A percentile compares a stretch with the other conserved stretches of the same genome.
Evolutionary conservation across 805 yeast genomes (phyloP).

Genomic region (Vanderwaltozyma polyspora): DNA sequence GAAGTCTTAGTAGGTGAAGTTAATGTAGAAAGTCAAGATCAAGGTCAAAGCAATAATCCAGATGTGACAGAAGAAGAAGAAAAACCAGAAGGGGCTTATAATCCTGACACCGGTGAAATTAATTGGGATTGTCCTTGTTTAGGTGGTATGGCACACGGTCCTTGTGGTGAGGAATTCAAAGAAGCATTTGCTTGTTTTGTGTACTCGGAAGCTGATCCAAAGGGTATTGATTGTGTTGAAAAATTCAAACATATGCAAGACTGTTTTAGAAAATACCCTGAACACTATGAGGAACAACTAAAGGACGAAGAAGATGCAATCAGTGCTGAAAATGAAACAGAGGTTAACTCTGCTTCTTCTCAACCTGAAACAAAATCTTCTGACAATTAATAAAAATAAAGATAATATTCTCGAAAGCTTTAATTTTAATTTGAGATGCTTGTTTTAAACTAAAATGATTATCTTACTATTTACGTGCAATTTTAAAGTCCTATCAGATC

Average conservation of each 20-base stretch:
- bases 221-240: slow-evolving; percentile 90
- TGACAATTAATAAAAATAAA: too few relatives aligned
- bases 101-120: slow-evolving; percentile 96
- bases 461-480: too few relatives aligned
- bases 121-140: slow-evolving; percentile 99
- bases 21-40: background rate
- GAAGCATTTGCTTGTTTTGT: slow-evolving; percentile 92
- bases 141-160: slow-evolving; percentile 98
- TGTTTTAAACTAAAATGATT: too few relatives aligned
- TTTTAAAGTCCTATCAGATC: too few relatives aligned
- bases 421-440: too few relatives aligned
- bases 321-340: too few relatives aligned
- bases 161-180: slow-evolving; percentile 94
- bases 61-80: slow-evolving; percentile 26
- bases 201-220: slow-evolving; percentile 87
- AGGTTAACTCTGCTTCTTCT: background rate
- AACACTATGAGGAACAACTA: slow-evolving; percentile 77
- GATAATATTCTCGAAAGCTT: too few relatives aligned
- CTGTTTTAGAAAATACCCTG: slow-evolving; percentile 86
- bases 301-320: slow-evolving; percentile 14
- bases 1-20: background rate
- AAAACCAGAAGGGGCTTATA: slow-evolving; percentile 57
- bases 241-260: slow-evolving; percentile 86
- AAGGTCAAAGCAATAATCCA: slow-evolving; percentile 1
- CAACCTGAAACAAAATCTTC: background rate